Base-by-base conservation (phyloP, 164 flowering plant species). In the Vitis riparia region DNA sequence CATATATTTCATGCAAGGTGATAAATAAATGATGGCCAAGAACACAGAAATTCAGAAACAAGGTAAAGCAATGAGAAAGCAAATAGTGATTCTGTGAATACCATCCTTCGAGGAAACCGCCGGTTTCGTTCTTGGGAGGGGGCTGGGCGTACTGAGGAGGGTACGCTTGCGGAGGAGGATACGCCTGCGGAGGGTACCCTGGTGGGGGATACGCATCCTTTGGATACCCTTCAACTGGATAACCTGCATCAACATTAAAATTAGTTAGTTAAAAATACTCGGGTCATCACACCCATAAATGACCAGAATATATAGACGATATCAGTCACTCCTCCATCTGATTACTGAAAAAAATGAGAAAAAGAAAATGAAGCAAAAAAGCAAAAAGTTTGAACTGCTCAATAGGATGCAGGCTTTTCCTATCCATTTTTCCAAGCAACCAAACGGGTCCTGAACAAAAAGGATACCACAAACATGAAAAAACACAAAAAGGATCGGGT, bases 21-120 rank as follows among this genome's bases (percentile, higher is more conserved):
- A 37, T 37, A 37, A 37, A 37, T 37, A 37, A 37, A 3, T 37
- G 7, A 37, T 37, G 44, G 9, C 8, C 3, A 47, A 11, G 14
- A 32, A 17, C n/a, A 11, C 15, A 66, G 47, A 47, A 1, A 16
- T 2, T 9, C 32, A 48, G 14, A 63, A 56, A 49, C 27, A 71
- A 49, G n/a, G 30, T 44, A 23, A 17, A 14, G 14, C 11, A 44
- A 15, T 27, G 7, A 27, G 17, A 55, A 55, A 6, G 44, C 44
- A 37, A 37, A 37, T 6, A 37, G 44, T 37, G 44, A 37, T 3
- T 37, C 44, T 3, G 11, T 27, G n/a, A 70, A 12, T 75, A 75
- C 81, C 81, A 78, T 78, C 81, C 78, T 75, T 78, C 76, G 51
- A 75, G 77, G 62, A 59, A 71, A 27, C 81, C 71, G 11, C 71